Percentiles rank a stretch among this genome's conserved stretches.
These are phyloP conservation scores for Brachypodium distachyon DNA, from an alignment of 202 grass and related monocot species.

Conservation along the genomic window DNA sequence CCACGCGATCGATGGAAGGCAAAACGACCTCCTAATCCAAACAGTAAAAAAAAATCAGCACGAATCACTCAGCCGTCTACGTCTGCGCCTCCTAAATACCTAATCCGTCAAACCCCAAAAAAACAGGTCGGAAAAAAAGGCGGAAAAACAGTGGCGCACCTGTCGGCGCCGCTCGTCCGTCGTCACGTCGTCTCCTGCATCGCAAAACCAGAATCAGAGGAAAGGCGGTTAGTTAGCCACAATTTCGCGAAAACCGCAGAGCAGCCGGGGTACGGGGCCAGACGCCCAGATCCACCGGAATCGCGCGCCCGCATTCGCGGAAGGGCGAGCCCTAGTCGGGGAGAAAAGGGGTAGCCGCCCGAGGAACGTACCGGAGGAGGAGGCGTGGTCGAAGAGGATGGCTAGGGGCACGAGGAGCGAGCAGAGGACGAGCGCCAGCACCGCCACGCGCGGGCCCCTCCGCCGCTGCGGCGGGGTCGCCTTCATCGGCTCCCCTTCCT, in stretches of 20 bases:
- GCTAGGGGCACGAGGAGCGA: slow-evolving; percentile 79
- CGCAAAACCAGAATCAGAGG: slow-evolving; percentile 15
- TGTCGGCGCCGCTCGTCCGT: slow-evolving; percentile 58
- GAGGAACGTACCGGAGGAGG: slow-evolving; percentile 36
- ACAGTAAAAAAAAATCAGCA: neutral
- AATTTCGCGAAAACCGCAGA: neutral
- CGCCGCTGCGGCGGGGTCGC: slow-evolving; percentile 42
- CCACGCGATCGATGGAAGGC: slow-evolving; percentile 5
- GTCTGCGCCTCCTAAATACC: neutral
- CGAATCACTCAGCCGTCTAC: neutral
- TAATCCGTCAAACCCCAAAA: slow-evolving; percentile 8
- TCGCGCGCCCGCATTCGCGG: slow-evolving; percentile 14
- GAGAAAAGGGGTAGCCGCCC: neutral
- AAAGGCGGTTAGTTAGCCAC: neutral
- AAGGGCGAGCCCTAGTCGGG: neutral
- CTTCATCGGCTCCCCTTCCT: slow-evolving; percentile 38
- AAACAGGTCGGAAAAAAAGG: neutral
- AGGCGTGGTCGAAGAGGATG: slow-evolving; percentile 64
- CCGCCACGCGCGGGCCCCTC: slow-evolving; percentile 41
- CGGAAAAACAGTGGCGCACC: slow-evolving; percentile 16
- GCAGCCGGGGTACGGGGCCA: neutral
- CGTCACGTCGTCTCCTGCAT: slow-evolving; percentile 66
- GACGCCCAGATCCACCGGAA: slow-evolving; percentile 12
- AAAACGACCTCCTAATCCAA: slow-evolving; percentile 33
- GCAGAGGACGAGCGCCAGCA: slow-evolving; percentile 74